These are phyloP conservation scores for Calocera viscosa DNA, from an alignment of 768 basidiomycete genomes.

Conservation along the genomic window DNA sequence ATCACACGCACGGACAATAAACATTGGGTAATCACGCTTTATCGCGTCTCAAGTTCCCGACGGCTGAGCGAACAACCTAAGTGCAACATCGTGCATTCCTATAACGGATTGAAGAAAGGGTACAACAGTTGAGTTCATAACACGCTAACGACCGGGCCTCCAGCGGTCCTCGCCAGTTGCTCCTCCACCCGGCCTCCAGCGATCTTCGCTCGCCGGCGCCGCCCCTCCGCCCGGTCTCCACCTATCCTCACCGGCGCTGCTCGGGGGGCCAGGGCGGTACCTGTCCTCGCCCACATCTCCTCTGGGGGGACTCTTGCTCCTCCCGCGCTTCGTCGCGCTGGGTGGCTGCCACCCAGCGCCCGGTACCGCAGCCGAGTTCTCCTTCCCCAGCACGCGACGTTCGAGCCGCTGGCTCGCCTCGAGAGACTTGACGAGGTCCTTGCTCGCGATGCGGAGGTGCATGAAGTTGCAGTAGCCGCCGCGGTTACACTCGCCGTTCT, in stretches of 20 bases:
- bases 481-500: constrained; percentile 94
- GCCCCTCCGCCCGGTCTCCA: not conserved
- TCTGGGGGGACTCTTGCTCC: not conserved
- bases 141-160: not conserved
- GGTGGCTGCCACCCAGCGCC: constrained; percentile 76
- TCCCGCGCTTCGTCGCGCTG: constrained; percentile 9
- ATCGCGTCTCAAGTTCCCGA: no score
- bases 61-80: no score
- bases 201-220: not conserved
- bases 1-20: no score
- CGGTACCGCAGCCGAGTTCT: constrained; percentile 41
- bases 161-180: not conserved
- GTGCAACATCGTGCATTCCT: not conserved
- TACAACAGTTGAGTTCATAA: not conserved
- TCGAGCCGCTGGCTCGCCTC: constrained; percentile 75
- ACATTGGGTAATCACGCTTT: no score
- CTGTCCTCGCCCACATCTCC: constrained; percentile 15
- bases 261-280: constrained; percentile 11
- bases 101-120: not conserved
- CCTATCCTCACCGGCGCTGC: not conserved
- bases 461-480: constrained; percentile 99
- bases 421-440: constrained; percentile 65
- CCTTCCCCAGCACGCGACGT: constrained; percentile 53
- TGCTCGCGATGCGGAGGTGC: constrained; percentile 82
- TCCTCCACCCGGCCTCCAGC: constrained; percentile 1